Conservation (phyloP, 1,284 basidiomycete species). For the Pulveroboletus sp. region DNA sequence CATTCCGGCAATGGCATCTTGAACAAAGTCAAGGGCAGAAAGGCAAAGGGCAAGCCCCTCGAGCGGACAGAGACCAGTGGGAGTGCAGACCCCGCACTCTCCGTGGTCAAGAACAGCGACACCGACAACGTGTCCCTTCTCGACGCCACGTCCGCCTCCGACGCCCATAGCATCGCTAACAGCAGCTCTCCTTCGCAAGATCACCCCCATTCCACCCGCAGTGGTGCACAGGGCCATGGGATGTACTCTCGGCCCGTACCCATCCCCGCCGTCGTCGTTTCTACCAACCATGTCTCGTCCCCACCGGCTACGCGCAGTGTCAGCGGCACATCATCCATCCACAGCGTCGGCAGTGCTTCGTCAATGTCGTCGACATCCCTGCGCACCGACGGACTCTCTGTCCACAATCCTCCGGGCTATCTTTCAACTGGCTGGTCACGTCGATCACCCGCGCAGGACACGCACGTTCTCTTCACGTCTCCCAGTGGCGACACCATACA, state of each 20-base stretch:
- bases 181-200: slow-evolving; percentile 27
- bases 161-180: slow-evolving; percentile 27
- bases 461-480: not conserved
- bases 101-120: slow-evolving; percentile 20
- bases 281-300: slow-evolving; percentile 20
- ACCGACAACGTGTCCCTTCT: slow-evolving; percentile 28
- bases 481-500: not conserved
- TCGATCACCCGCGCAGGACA: slow-evolving; percentile 9
- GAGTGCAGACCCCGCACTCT: not conserved
- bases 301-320: slow-evolving; percentile 13
- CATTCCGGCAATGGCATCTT: slow-evolving; percentile 37
- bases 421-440: slow-evolving; percentile 27
- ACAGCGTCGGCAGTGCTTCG: slow-evolving; percentile 18
- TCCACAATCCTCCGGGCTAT: slow-evolving; percentile 13
- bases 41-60: slow-evolving; percentile 34
- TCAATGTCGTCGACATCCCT: slow-evolving; percentile 16
- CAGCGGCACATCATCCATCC: slow-evolving; percentile 25
- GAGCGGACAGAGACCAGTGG: slow-evolving; percentile 16
- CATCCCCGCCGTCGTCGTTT: slow-evolving; percentile 37
- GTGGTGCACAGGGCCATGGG: not conserved
- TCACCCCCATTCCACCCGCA: not conserved
- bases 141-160: slow-evolving; percentile 28
- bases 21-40: slow-evolving; percentile 36
- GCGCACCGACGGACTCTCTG: not conserved
- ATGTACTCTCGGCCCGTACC: not conserved